Evolutionary conservation across 2,329 filamentous ascomycete species (phyloP).

Genomic region (Sclerotinia trifoliorum): DNA sequence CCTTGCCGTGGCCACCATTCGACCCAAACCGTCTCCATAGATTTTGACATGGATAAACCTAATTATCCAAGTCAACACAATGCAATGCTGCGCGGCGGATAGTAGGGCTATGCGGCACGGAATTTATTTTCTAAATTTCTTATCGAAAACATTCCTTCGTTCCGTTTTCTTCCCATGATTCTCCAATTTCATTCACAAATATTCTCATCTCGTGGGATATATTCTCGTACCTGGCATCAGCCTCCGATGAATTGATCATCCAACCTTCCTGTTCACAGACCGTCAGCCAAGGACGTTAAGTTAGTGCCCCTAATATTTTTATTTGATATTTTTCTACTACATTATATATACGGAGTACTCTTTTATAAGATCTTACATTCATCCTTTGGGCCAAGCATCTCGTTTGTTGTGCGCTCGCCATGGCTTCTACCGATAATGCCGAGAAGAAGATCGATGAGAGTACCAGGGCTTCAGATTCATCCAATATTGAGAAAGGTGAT

Average conservation of each 20-base stretch:
- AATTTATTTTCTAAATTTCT: not conserved
- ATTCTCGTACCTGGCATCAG: not conserved
- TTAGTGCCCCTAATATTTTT: conserved; percentile 8
- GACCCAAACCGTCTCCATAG: not conserved
- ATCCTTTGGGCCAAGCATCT: not conserved
- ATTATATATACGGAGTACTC: not conserved
- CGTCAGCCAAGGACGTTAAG: conserved; percentile 23
- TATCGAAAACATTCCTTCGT: conserved; percentile 8
- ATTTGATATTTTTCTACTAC: not conserved
- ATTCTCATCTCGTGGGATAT: conserved; percentile 1
- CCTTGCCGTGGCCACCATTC: not conserved
- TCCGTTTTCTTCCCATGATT: conserved; percentile 12
- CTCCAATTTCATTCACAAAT: not conserved
- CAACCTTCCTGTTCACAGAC: not conserved
- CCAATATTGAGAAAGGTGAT: conserved; percentile 16
- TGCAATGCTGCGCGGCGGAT: not conserved
- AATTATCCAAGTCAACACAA: too few species aligned
- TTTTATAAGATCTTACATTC: not conserved
- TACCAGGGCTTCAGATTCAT: conserved; percentile 9
- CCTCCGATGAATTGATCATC: conserved; percentile 11
- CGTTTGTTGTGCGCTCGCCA: conserved; percentile 14
- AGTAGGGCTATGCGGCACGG: conserved; percentile 3
- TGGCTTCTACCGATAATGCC: conserved; percentile 18
- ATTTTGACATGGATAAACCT: conserved; percentile 9
- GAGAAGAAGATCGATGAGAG: conserved; percentile 18